phyloP scores from a whole-genome alignment of 371 early-diverging fungal genomes.

The Mucor indicus region DNA sequence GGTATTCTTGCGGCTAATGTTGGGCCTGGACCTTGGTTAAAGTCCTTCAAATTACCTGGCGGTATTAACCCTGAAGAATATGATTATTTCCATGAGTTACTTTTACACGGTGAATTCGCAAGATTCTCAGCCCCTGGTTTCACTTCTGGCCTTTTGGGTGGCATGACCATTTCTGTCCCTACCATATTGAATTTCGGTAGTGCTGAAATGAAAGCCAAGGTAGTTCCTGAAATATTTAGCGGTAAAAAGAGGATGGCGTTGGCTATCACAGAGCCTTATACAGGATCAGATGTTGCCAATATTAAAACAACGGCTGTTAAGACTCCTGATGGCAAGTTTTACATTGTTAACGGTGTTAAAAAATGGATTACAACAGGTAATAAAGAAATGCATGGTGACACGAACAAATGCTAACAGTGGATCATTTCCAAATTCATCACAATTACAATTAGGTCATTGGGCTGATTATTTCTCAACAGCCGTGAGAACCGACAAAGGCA shows the following conservation, averaged over 20 bases:
- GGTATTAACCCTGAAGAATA: slow-evolving; percentile 55
- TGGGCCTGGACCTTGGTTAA: slow-evolving; percentile 33
- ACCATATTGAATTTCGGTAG: slow-evolving; percentile 55
- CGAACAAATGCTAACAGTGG: background rate
- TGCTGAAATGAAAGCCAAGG: slow-evolving; percentile 37
- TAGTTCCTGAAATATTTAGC: slow-evolving; percentile 64
- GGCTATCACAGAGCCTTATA: slow-evolving; percentile 66
- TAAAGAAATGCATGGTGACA: too few species aligned
- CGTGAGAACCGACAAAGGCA: slow-evolving; percentile 66
- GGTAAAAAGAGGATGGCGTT: slow-evolving; percentile 81
- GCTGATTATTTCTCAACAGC: slow-evolving; percentile 71
- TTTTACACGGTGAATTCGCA: slow-evolving; percentile 75
- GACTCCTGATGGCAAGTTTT: slow-evolving; percentile 65
- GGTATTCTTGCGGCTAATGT: slow-evolving; percentile 31
- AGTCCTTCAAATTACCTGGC: slow-evolving; percentile 41
- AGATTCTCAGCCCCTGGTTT: slow-evolving; percentile 48
- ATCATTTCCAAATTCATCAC: background rate
- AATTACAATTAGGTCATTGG: slow-evolving; percentile 32
- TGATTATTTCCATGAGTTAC: slow-evolving; percentile 72
- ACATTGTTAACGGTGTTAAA: slow-evolving; percentile 57
- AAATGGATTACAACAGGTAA: slow-evolving; percentile 79
- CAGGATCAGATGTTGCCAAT: slow-evolving; percentile 80
- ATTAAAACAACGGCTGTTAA: slow-evolving; percentile 70
- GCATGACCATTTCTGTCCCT: slow-evolving; percentile 55
- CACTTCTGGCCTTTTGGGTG: slow-evolving; percentile 46